These are phyloP conservation scores for Acacia melanoxylon DNA, from an alignment of 306 rosid genomes.

Conservation along the genomic window DNA sequence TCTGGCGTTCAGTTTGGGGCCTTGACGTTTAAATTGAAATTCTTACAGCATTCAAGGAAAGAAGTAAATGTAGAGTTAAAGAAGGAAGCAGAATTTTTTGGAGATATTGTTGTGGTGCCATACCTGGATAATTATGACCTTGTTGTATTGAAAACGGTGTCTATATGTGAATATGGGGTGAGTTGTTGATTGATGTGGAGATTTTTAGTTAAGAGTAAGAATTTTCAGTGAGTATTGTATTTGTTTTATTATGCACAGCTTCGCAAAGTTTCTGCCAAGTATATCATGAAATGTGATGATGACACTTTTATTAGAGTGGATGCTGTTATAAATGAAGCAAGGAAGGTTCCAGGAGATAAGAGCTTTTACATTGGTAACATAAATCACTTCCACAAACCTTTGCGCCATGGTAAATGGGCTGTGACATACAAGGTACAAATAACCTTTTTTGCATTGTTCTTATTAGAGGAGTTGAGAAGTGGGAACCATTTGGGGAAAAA, in stretches of 20 bases:
- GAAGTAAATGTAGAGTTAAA: constrained; percentile 74
- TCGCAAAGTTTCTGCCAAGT: constrained; percentile 65
- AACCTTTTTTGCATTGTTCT: constrained; percentile 3
- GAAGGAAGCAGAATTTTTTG: constrained; percentile 88
- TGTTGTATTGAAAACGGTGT: constrained; percentile 88
- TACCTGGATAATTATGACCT: constrained; percentile 88
- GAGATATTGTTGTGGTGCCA: constrained; percentile 87
- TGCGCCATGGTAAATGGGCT: constrained; percentile 91
- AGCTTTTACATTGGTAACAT: constrained; percentile 87
- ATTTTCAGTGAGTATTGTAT: not conserved
- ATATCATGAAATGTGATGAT: constrained; percentile 90
- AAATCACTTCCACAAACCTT: constrained; percentile 75
- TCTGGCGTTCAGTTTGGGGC: not conserved
- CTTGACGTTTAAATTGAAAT: constrained; percentile 29
- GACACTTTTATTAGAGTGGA: constrained; percentile 86
- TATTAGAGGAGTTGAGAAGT: not conserved
- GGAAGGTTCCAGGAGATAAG: constrained; percentile 46
- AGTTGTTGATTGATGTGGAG: constrained; percentile 33
- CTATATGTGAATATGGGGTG: constrained; percentile 95
- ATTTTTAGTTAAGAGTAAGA: not conserved
- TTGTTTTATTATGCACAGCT: constrained; percentile 46
- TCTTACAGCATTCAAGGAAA: constrained; percentile 63
- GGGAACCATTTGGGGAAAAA: not conserved
- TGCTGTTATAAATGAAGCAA: constrained; percentile 62
- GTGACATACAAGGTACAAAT: constrained; percentile 75